Conservation (phyloP, 2,329 filamentous ascomycete species). For the Graphilbum ipis-grandicollis region DNA sequence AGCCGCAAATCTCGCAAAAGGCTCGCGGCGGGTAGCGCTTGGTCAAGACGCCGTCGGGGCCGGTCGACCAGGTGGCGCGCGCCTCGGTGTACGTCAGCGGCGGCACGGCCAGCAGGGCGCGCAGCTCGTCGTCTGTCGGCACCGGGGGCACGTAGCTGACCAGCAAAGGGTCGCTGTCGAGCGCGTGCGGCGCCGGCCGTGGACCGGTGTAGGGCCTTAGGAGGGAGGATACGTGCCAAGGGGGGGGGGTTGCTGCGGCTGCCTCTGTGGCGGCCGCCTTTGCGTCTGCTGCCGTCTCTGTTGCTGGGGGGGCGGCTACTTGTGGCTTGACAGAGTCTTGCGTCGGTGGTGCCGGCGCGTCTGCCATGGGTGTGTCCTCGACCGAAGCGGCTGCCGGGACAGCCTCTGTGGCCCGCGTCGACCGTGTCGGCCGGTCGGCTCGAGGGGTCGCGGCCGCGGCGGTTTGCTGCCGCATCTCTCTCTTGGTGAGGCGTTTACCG, state of each 20-base stretch:
- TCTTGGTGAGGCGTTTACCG: slow-evolving; percentile 1
- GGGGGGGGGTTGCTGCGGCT: slow-evolving; percentile 9
- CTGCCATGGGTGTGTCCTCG: slow-evolving; percentile 23
- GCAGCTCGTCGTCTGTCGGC: slow-evolving; percentile 43
- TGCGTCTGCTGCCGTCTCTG: neutral
- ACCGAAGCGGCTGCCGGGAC: neutral
- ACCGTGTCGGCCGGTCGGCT: neutral
- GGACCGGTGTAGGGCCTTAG: slow-evolving; percentile 17
- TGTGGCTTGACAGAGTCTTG: neutral
- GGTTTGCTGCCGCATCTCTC: slow-evolving; percentile 1
- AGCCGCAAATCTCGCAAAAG: slow-evolving; percentile 69
- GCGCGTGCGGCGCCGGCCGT: slow-evolving; percentile 22
- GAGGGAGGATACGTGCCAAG: slow-evolving; percentile 14
- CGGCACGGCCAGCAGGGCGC: slow-evolving; percentile 43
- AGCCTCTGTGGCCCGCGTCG: neutral
- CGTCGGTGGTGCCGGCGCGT: slow-evolving; percentile 13
- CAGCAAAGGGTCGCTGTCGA: slow-evolving; percentile 41
- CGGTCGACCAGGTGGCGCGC: slow-evolving; percentile 4
- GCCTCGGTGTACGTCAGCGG: slow-evolving; percentile 51
- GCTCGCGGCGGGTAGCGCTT: slow-evolving; percentile 38
- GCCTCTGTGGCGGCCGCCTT: neutral
- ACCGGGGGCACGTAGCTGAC: slow-evolving; percentile 37
- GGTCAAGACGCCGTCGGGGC: slow-evolving; percentile 16
- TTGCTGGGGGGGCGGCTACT: neutral
- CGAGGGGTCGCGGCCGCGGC: neutral